Evolutionary conservation across 2,329 filamentous ascomycete genomes (phyloP), one percentile per base, ranked within the genome.

Genomic region (Lachnellula willkommii): DNA sequence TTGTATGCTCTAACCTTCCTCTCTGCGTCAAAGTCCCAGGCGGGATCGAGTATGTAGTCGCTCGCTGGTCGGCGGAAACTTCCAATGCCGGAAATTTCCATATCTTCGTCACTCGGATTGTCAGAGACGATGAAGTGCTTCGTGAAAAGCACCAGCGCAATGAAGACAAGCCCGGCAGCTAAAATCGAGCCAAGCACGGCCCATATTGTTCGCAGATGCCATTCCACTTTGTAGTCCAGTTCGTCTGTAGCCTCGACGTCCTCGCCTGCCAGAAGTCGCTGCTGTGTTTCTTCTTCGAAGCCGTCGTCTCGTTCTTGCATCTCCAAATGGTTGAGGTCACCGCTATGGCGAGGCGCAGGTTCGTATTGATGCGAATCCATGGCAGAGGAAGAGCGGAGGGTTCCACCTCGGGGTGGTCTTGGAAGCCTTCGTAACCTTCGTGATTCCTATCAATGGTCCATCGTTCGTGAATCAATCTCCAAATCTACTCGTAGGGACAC

Each of bases 1-100:
- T 77, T 71, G 63, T 83, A 85, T 59, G 81, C 77, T 62, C 85
- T 76, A 2, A 74, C 76, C 15, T 74, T 75, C 0, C 78, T 75
- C 3, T 74, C 61, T 0, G 79, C 76, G 17, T 72, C 47, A 58
- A 77, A 76, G 56, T 85, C 70, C 85, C 85, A 89, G 2, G 71
- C 61, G 0, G 75, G 66, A 50, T 80, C 73, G 15, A 89, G 73
- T 4, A 83, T 68, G 57, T 89, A 87, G 50, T 84, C 79, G 0
- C 72, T 69, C 1, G 71, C 72, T 35, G 65, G 60, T 56, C 68
- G 63, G 42, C 67, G 66, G 53, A 70, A 70, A 11, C 58, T 51
- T 35, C 55, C 60, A 49, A 60, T 52, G 1, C 57, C 59, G 20
- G 37, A 15, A 14, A 57, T 45, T 26, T 63, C 57, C 20, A 59